A percentile compares a stretch with the other conserved stretches of the same genome.
Conservation (phyloP, 2,329 filamentous ascomycete genomes). For the Cladosporium sp. region DNA sequence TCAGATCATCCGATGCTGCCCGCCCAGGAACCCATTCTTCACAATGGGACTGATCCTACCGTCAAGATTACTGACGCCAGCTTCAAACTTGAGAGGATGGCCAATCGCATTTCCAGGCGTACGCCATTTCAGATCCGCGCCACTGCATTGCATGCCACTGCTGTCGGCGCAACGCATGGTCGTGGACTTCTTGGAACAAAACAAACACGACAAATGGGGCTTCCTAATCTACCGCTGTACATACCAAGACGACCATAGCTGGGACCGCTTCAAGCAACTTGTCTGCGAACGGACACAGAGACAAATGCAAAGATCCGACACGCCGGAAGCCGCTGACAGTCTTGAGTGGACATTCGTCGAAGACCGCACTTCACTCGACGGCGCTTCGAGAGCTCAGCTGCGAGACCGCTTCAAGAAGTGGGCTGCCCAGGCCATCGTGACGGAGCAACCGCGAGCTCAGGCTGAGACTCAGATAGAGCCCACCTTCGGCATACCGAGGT, state of each 20-base stretch:
- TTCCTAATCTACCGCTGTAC: conserved; percentile 20
- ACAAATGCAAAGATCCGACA: background rate
- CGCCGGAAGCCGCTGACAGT: background rate
- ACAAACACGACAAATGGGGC: conserved; percentile 19
- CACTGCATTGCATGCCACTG: background rate
- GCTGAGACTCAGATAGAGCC: background rate
- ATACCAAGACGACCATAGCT: conserved; percentile 15
- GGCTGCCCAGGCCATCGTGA: background rate
- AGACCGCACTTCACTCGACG: background rate
- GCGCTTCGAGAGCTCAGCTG: background rate
- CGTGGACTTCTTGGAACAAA: background rate
- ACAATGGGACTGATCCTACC: background rate
- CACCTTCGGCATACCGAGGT: background rate
- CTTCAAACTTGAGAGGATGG: background rate
- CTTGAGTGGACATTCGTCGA: conserved; percentile 1
- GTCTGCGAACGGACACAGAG: background rate
- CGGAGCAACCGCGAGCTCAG: background rate
- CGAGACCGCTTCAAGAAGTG: background rate
- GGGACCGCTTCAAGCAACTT: conserved; percentile 14
- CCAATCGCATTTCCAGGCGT: no score
- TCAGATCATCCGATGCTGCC: background rate
- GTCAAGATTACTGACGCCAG: background rate
- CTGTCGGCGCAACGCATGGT: background rate
- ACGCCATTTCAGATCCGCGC: background rate
- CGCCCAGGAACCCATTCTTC: background rate